Percentiles rank a stretch among this genome's conserved stretches.
phyloP scores from a whole-genome alignment of 2,329 filamentous ascomycete genomes.

The Fusarium paranaense region DNA sequence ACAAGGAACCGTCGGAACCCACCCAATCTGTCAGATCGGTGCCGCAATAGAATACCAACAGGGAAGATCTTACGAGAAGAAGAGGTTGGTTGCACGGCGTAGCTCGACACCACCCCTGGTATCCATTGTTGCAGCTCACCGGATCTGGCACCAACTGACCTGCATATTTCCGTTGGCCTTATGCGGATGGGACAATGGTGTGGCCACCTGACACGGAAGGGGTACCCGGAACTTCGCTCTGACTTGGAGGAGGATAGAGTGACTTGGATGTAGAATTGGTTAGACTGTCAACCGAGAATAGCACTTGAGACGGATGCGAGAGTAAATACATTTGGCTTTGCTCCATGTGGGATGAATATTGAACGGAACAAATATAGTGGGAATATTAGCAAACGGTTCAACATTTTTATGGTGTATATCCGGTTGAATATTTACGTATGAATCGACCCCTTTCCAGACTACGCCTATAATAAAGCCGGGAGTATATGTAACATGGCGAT shows the following conservation, averaged over 20 bases:
- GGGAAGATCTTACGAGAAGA: no score
- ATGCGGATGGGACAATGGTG: no score
- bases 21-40: no score
- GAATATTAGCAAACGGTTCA: background rate
- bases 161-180: no score
- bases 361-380: background rate
- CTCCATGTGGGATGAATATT: background rate
- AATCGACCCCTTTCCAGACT: background rate
- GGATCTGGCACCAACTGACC: no score
- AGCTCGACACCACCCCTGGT: no score
- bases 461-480: background rate
- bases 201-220: background rate
- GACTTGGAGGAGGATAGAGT: background rate
- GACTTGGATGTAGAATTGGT: background rate
- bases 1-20: no score
- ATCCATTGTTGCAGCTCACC: no score
- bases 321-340: background rate
- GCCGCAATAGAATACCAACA: no score
- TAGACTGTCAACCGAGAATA: background rate
- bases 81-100: no score
- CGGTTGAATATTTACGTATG: background rate
- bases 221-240: no score
- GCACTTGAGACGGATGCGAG: background rate
- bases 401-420: background rate
- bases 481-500: background rate